Evolutionary conservation across 2,329 filamentous ascomycete genomes (phyloP).

Genomic region (Diplodia mutila): DNA sequence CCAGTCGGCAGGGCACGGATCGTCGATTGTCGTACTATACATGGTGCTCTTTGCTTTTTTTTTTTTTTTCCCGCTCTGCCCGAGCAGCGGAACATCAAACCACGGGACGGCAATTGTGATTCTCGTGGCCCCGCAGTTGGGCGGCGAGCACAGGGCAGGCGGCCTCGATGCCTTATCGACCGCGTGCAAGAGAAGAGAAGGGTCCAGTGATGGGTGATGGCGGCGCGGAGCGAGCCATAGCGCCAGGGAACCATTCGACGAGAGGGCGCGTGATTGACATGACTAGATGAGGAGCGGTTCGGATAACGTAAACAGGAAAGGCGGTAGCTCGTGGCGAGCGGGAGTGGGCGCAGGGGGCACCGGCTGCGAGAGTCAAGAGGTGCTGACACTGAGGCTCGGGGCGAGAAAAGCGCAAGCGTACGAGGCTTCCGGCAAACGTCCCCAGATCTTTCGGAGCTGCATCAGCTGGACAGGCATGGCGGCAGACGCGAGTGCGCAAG

Average conservation of each 20-base stretch:
- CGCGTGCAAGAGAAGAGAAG: not conserved
- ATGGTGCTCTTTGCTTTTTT: conserved; percentile 3
- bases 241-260: not conserved
- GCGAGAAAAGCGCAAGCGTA: not conserved
- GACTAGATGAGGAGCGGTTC: conserved; percentile 3
- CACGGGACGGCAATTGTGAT: not conserved
- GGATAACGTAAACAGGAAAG: conserved; percentile 17
- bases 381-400: no score
- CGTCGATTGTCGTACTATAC: conserved; percentile 5
- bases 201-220: not conserved
- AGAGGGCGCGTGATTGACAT: conserved; percentile 7
- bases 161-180: not conserved
- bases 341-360: conserved; percentile 10
- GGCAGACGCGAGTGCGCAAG: not conserved
- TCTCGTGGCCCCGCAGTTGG: not conserved
- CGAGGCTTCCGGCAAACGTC: not conserved
- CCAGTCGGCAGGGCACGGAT: conserved; percentile 5
- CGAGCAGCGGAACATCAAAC: not conserved
- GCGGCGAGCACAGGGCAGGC: not conserved
- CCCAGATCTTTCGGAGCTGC: conserved; percentile 5
- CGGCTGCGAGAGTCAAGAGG: not conserved
- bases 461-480: conserved; percentile 4
- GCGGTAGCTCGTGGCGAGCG: conserved; percentile 19
- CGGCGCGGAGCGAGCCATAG: conserved; percentile 18
- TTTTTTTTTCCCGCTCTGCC: not conserved